Conservation (phyloP, 106 monocot genomes). For the Posidonia australis region DNA sequence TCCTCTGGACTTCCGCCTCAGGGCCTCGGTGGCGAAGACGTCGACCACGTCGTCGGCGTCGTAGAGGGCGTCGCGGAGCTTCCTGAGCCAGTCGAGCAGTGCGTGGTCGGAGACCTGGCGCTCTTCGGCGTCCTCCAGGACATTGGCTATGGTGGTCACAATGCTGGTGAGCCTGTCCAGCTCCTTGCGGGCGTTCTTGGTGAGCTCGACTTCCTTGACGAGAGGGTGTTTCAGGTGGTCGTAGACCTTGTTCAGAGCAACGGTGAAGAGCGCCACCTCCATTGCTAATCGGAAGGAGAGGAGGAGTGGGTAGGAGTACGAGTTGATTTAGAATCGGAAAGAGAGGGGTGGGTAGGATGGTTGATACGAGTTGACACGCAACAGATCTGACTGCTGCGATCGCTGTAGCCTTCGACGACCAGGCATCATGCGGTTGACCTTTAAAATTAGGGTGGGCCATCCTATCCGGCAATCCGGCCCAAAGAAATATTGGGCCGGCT, state of each 20-base stretch:
- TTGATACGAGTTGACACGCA: too few species aligned
- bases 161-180: neutral
- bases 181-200: neutral
- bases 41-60: constrained; percentile 1
- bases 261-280: neutral
- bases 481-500: too few species aligned
- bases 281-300: too few species aligned
- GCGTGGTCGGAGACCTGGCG: neutral
- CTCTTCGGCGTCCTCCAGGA: neutral
- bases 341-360: too few species aligned
- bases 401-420: too few species aligned
- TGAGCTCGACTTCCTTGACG: too few species aligned
- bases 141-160: neutral
- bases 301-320: too few species aligned
- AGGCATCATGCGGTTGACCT: too few species aligned
- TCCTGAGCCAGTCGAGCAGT: neutral
- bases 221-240: neutral
- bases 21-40: neutral
- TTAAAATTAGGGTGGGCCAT: too few species aligned
- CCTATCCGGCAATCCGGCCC: too few species aligned
- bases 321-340: too few species aligned
- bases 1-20: neutral
- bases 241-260: constrained; percentile 1
- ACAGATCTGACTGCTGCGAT: too few species aligned
- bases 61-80: neutral